Evolutionary conservation across 2,329 filamentous ascomycete species (phyloP).

Genomic region (Remersonia thermophila): DNA sequence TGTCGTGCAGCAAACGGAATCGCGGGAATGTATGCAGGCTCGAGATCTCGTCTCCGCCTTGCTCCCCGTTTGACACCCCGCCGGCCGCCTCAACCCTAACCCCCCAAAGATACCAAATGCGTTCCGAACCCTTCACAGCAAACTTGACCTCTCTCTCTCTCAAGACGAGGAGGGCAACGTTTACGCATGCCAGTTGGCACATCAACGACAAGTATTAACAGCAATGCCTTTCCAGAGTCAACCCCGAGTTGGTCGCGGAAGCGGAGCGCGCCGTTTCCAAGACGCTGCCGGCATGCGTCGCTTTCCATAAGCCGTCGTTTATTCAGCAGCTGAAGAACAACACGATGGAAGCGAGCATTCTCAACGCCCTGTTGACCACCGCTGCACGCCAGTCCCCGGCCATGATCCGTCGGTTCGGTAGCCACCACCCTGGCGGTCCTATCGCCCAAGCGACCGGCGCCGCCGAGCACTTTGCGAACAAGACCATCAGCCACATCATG

Average conservation of each 20-base stretch:
- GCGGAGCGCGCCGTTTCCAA: conserved; percentile 50
- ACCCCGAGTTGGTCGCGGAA: conserved; percentile 45
- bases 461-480: conserved; percentile 46
- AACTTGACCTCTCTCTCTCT: no score
- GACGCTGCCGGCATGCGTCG: conserved; percentile 48
- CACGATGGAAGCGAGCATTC: conserved; percentile 41
- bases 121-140: no score
- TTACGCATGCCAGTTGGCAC: no score
- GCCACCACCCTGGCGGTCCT: no score
- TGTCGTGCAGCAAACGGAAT: no score
- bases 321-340: conserved; percentile 47
- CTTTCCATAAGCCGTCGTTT: conserved; percentile 51
- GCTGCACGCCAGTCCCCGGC: conserved; percentile 44
- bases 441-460: conserved; percentile 26
- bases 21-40: no score
- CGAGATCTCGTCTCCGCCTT: no score
- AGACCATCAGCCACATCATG: conserved; percentile 45
- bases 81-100: no score
- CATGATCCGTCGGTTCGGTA: conserved; percentile 47
- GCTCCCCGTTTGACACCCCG: no score
- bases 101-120: no score
- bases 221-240: conserved; percentile 28
- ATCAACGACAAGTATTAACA: conserved; percentile 6
- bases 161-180: no score
- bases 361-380: conserved; percentile 45